A percentile compares a stretch with the other conserved stretches of the same genome.
These are phyloP conservation scores for Ustulina deusta DNA, from an alignment of 2,329 filamentous ascomycete genomes.

Conservation along the genomic window DNA sequence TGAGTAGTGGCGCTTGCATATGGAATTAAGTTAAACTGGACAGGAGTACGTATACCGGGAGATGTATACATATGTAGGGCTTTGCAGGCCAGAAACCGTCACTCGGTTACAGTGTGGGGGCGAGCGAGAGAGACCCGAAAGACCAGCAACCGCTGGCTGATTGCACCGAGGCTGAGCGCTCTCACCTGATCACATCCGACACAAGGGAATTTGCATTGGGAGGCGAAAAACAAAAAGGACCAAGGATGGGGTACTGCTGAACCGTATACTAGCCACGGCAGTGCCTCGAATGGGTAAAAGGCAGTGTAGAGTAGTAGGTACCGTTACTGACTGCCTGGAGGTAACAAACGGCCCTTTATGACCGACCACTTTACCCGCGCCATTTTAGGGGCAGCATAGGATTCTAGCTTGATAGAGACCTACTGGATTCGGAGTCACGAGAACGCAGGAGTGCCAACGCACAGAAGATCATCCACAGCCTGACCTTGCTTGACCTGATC, in stretches of 20 bases:
- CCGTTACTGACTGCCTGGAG: not conserved
- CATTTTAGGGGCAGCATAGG: constrained; percentile 24
- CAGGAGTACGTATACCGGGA: not conserved
- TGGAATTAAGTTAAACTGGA: constrained; percentile 20
- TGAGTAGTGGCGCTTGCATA: constrained; percentile 38
- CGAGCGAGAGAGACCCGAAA: constrained; percentile 13
- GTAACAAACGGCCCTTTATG: constrained; percentile 25
- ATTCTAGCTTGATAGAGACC: no score
- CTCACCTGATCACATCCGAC: constrained; percentile 40
- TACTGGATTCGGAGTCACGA: constrained; percentile 31
- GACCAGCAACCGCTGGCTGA: constrained; percentile 29
- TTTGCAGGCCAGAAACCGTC: constrained; percentile 22
- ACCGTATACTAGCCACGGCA: constrained; percentile 1
- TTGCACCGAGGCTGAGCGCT: constrained; percentile 40
- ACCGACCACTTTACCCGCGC: constrained; percentile 36
- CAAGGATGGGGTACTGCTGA: not conserved
- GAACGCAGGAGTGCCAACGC: constrained; percentile 40
- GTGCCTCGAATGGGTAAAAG: constrained; percentile 14
- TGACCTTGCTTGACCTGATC: constrained; percentile 37
- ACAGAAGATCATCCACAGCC: constrained; percentile 39
- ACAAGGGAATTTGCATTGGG: constrained; percentile 29
- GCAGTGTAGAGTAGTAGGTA: not conserved
- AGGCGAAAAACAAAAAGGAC: constrained; percentile 19
- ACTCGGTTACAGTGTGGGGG: constrained; percentile 36
- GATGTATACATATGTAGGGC: not conserved